Percentiles rank a stretch among this genome's conserved stretches.
Conservation (phyloP, 2,329 filamentous ascomycete species). For the Colletotrichum euphorbiae region DNA sequence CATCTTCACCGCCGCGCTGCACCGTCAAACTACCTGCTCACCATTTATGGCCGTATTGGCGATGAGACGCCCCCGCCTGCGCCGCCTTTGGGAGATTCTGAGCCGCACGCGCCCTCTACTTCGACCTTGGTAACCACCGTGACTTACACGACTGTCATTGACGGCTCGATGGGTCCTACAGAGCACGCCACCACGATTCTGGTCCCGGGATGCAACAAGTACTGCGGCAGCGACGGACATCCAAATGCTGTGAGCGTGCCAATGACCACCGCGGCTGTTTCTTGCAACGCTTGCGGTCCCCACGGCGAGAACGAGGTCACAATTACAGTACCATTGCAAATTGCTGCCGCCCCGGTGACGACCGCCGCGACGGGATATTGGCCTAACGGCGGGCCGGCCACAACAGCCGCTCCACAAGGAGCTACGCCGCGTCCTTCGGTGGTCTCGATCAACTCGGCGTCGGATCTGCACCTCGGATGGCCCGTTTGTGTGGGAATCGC, state of each 20-base stretch:
- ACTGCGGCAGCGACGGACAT: constrained; percentile 38
- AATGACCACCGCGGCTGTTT: constrained; percentile 46
- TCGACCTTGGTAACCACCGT: constrained; percentile 42
- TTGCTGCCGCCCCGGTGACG: constrained; percentile 28
- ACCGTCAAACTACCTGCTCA: constrained; percentile 51
- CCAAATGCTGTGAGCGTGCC: constrained; percentile 36
- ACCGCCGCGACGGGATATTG: constrained; percentile 31
- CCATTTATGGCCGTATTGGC: constrained; percentile 55
- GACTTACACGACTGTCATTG: constrained; percentile 50
- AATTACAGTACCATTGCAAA: constrained; percentile 47
- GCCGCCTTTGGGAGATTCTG: constrained; percentile 49
- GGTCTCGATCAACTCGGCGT: constrained; percentile 24
- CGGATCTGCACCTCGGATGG: constrained; percentile 18
- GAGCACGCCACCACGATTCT: constrained; percentile 49
- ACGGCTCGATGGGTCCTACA: constrained; percentile 48
- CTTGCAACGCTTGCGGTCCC: constrained; percentile 48
- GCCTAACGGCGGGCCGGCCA: background rate
- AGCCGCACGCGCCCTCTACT: constrained; percentile 44
- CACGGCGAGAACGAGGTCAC: constrained; percentile 49
- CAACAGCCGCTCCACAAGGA: background rate
- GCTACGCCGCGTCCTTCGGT: constrained; percentile 13
- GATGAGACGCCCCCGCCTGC: constrained; percentile 45
- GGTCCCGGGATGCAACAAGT: constrained; percentile 42
- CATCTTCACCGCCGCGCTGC: constrained; percentile 45
- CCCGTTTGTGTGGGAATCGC: constrained; percentile 21